These are phyloP conservation scores for Lophium mytilinum DNA, from an alignment of 495 filamentous ascomycete species.

Conservation along the genomic window DNA sequence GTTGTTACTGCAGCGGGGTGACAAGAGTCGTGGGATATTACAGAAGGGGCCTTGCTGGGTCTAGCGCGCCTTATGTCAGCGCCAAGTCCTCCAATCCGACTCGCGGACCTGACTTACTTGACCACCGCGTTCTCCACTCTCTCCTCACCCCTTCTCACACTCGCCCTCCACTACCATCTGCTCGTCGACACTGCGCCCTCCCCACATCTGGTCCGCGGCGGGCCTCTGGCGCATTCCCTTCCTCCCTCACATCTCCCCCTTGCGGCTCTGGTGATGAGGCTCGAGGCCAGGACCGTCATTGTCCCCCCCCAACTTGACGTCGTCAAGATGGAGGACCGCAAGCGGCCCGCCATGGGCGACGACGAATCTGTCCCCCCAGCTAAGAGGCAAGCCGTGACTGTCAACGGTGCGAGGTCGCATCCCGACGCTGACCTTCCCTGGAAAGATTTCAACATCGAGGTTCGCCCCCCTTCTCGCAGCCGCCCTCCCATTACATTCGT, in stretches of 20 bases:
- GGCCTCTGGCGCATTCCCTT: constrained; percentile 1
- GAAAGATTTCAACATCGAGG: constrained; percentile 85
- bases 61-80: no score
- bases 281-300: constrained; percentile 60
- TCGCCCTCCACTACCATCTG: constrained; percentile 32
- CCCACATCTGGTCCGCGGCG: constrained; percentile 8
- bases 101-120: no score
- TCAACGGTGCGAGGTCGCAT: constrained; percentile 70
- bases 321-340: constrained; percentile 96
- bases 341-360: constrained; percentile 68
- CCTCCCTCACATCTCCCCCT: neutral
- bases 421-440: constrained; percentile 72
- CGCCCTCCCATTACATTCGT: constrained; percentile 18
- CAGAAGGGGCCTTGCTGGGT: no score
- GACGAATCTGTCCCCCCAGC: constrained; percentile 74
- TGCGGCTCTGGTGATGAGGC: constrained; percentile 45
- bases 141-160: constrained; percentile 27
- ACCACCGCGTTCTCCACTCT: neutral
- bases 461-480: constrained; percentile 36
- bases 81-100: no score
- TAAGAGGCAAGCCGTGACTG: constrained; percentile 69
- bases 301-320: constrained; percentile 56
- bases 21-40: no score
- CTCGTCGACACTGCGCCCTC: neutral
- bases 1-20: neutral